Evolutionary conservation across 2,329 filamentous ascomycete genomes (phyloP), one percentile per base, ranked within the genome.

Genomic region (Monosporascus sp.): DNA sequence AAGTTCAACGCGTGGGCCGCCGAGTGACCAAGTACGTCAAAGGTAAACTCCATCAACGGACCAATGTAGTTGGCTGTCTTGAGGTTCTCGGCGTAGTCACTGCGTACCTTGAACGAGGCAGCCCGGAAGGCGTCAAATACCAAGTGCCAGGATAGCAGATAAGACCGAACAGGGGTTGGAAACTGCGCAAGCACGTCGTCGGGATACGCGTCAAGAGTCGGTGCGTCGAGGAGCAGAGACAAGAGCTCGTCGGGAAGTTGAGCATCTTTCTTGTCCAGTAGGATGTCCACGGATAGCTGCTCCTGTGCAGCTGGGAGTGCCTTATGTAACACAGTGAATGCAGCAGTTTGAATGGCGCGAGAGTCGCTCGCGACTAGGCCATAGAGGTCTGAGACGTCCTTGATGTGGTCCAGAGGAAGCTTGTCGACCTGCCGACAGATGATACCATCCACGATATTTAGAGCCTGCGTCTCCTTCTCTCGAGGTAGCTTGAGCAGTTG

Each of bases 141-240:
- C 1, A 97, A 77, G 58, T 89, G 83, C 94, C 94, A 99, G 11
- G 90, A 88, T 27, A 96, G 76, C 3, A 99, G 77, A 64, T 97
- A 99, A 9, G 86, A 84, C 50, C 90, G 83, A 48, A 96, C 76
- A 0, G 81, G 66, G 1, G 83, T 74, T 11, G 90, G 90, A 62
- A 92, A 88, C 17, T 81, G 76, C 5, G 85, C 78, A 22, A 91
- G 83, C 37, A 80, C 75, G 8, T 86, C 80, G 47, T 88, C 83
- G 0, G 80, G 77, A 46, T 90, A 81, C 14, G 77, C 77, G n/a
- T 87, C 81, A 3, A 89, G 75, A 0, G 85, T 85, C 1, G 93
- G 89, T 0, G 88, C 79, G 57, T 95, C 88, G 0, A 95, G 78
- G 15, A 97, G 78, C 1, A 97, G 77, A 0, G 90, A 95, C 0